These are phyloP conservation scores for Phytophthora ohioensis DNA, from an alignment of 352 stramenopile species.

Conservation along the genomic window DNA sequence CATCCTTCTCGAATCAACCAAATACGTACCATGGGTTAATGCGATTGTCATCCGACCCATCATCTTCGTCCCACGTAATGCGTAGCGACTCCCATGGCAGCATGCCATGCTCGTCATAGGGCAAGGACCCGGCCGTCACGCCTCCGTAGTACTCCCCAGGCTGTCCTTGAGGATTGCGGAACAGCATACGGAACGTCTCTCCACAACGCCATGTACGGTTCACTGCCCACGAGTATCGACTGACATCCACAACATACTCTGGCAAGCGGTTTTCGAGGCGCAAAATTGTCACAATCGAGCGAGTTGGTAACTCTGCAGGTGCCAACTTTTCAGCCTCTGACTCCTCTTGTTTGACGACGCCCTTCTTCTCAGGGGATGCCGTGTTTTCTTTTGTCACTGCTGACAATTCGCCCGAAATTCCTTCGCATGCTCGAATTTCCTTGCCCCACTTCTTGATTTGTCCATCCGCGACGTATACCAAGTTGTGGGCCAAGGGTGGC, in stretches of 20 bases:
- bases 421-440: constrained; percentile 71
- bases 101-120: constrained; percentile 65
- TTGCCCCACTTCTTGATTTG: constrained; percentile 77
- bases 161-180: constrained; percentile 72
- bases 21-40: constrained; percentile 86
- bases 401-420: constrained; percentile 21
- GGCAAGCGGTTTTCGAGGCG: constrained; percentile 85
- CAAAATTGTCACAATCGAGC: constrained; percentile 68
- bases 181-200: constrained; percentile 84
- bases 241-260: constrained; percentile 77
- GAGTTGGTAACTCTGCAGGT: constrained; percentile 22
- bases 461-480: constrained; percentile 70
- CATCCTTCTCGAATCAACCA: constrained; percentile 1
- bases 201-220: constrained; percentile 65
- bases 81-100: constrained; percentile 84
- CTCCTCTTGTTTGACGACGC: constrained; percentile 11
- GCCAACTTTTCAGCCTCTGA: background rate
- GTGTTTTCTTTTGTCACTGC: constrained; percentile 19
- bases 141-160: constrained; percentile 80
- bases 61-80: constrained; percentile 88
- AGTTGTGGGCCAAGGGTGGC: constrained; percentile 73
- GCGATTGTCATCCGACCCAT: constrained; percentile 80
- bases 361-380: constrained; percentile 18
- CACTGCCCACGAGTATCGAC: constrained; percentile 72
- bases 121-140: constrained; percentile 70